Conservation (phyloP, 768 basidiomycete species). For the Mycena filopes region DNA sequence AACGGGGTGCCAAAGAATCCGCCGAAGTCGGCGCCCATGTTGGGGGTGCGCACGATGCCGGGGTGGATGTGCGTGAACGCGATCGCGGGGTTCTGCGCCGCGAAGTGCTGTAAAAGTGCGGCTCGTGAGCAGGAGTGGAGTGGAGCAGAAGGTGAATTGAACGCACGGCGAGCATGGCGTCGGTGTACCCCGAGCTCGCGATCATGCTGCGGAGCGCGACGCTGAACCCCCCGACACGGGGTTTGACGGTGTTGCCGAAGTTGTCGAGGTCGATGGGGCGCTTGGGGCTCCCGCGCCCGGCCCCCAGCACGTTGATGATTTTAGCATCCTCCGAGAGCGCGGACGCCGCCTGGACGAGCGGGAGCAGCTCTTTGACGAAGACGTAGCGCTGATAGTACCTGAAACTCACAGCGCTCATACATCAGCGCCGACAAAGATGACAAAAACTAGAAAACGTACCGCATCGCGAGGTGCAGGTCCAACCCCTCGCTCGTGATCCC, state of each 20-base stretch:
- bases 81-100: slow-evolving; percentile 32
- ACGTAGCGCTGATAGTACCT: slow-evolving; percentile 49
- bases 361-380: slow-evolving; percentile 46
- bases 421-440: too few relatives aligned
- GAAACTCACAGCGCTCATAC: too few relatives aligned
- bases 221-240: slow-evolving; percentile 6
- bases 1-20: slow-evolving; percentile 29
- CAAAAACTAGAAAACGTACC: slow-evolving; percentile 5
- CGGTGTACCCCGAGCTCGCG: slow-evolving; percentile 23
- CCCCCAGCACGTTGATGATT: slow-evolving; percentile 45
- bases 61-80: slow-evolving; percentile 41
- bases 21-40: slow-evolving; percentile 7
- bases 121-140: not conserved
- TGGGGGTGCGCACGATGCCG: slow-evolving; percentile 35
- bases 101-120: slow-evolving; percentile 33
- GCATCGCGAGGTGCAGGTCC: slow-evolving; percentile 38
- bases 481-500: slow-evolving; percentile 48
- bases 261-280: slow-evolving; percentile 32
- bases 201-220: slow-evolving; percentile 24
- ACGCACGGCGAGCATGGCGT: slow-evolving; percentile 27
- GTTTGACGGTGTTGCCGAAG: slow-evolving; percentile 29
- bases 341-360: slow-evolving; percentile 42
- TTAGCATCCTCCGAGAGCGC: slow-evolving; percentile 46
- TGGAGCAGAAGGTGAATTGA: not conserved
- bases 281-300: slow-evolving; percentile 35